Percentiles rank a stretch among this genome's conserved stretches.
Conservation (phyloP, 768 basidiomycete genomes). For the Leccinellum luteum region DNA sequence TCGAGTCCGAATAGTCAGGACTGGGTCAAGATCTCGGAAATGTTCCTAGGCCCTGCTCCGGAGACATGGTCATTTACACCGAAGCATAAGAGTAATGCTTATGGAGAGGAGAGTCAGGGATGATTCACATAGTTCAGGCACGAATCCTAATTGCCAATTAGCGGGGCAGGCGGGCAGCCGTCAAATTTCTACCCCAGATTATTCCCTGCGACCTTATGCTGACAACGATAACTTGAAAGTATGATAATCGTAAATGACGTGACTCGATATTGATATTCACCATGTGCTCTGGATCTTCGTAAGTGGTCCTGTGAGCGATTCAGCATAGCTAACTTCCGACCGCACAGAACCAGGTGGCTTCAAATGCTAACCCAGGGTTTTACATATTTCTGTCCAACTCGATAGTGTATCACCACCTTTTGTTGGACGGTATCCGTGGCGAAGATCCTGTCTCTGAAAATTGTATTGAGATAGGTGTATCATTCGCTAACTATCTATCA, state of each 20-base stretch:
- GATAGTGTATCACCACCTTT: neutral
- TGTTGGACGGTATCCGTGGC: neutral
- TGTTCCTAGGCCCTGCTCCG: constrained; percentile 89
- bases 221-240: neutral
- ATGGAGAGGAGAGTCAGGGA: constrained; percentile 63
- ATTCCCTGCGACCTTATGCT: neutral
- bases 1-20: constrained; percentile 76
- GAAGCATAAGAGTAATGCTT: constrained; percentile 91
- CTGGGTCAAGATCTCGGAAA: constrained; percentile 93
- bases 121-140: constrained; percentile 28
- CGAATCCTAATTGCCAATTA: neutral
- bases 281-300: neutral
- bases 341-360: neutral
- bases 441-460: neutral
- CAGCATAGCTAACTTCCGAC: neutral
- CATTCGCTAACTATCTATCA: neutral
- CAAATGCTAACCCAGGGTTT: neutral
- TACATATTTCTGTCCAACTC: neutral
- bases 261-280: neutral
- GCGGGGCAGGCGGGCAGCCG: neutral
- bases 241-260: neutral
- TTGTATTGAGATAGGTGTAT: neutral
- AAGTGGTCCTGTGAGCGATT: neutral
- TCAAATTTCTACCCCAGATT: neutral
- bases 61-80: constrained; percentile 84